phyloP scores from a whole-genome alignment of 140 eudicot species.

The Bidens hawaiensis region DNA sequence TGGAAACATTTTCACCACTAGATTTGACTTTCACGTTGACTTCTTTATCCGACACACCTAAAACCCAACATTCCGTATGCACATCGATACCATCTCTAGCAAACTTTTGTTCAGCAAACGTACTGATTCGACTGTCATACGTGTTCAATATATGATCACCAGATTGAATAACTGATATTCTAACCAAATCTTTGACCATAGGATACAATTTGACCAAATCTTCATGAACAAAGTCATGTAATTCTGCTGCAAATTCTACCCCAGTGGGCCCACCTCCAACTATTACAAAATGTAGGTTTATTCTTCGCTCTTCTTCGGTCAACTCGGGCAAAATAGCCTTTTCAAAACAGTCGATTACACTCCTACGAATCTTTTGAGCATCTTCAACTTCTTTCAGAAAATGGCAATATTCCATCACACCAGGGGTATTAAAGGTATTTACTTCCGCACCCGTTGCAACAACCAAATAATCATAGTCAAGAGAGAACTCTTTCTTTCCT shows the following conservation, averaged over 20 bases:
- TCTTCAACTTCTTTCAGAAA: constrained; percentile 95
- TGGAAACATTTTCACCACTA: constrained; percentile 42
- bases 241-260: constrained; percentile 83
- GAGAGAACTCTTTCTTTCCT: constrained; percentile 53
- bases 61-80: constrained; percentile 61
- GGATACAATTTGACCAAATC: constrained; percentile 77
- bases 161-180: constrained; percentile 65
- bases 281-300: constrained; percentile 68
- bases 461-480: constrained; percentile 76
- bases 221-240: constrained; percentile 68
- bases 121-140: constrained; percentile 83
- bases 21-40: constrained; percentile 49
- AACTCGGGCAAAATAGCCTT: constrained; percentile 70
- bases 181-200: constrained; percentile 52
- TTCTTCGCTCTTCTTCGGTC: constrained; percentile 74
- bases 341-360: constrained; percentile 87
- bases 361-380: constrained; percentile 76
- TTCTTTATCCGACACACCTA: constrained; percentile 51
- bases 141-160: constrained; percentile 90
- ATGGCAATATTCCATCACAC: constrained; percentile 76
- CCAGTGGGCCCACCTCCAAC: constrained; percentile 99
- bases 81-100: constrained; percentile 84
- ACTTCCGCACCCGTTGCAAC: constrained; percentile 76
- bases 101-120: constrained; percentile 74
- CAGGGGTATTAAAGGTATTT: constrained; percentile 86